Evolutionary conservation across 306 rosid species (phyloP).

Genomic region (Lablab purpureus): DNA sequence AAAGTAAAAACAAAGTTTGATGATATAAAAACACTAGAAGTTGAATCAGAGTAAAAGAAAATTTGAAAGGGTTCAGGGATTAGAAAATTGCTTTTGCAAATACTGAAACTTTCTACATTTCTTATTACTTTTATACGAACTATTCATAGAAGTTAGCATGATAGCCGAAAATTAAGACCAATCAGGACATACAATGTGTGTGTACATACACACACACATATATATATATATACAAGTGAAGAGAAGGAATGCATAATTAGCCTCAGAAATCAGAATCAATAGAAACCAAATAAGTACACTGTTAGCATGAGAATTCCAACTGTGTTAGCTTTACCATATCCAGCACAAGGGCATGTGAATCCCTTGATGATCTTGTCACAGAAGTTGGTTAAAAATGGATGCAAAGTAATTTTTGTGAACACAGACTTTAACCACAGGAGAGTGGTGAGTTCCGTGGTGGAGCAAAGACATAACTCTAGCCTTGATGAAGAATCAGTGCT

Average conservation of each 20-base stretch:
- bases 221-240: too few relatives aligned
- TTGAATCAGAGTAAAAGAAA: too few relatives aligned
- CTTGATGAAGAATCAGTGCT: conserved; percentile 5
- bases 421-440: conserved; percentile 42
- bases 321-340: conserved; percentile 39
- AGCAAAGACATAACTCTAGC: background rate
- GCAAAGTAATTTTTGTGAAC: conserved; percentile 56
- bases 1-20: too few relatives aligned
- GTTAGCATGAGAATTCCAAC: conserved; percentile 27
- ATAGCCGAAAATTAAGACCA: too few relatives aligned
- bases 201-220: too few relatives aligned
- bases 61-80: too few relatives aligned
- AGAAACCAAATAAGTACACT: background rate
- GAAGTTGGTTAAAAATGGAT: conserved; percentile 43
- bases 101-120: too few relatives aligned
- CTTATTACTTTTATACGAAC: too few relatives aligned
- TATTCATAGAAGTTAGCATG: too few relatives aligned
- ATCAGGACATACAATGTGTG: too few relatives aligned
- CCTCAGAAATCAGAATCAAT: background rate
- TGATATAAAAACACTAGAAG: too few relatives aligned
- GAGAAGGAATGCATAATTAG: background rate
- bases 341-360: conserved; percentile 46
- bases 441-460: conserved; percentile 36
- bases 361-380: conserved; percentile 47
- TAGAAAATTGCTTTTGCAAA: too few relatives aligned